Evolutionary conservation across 2,329 filamentous ascomycete species (phyloP), one percentile per base, ranked within the genome.

Genomic region (Aspergillus novofumigatus): DNA sequence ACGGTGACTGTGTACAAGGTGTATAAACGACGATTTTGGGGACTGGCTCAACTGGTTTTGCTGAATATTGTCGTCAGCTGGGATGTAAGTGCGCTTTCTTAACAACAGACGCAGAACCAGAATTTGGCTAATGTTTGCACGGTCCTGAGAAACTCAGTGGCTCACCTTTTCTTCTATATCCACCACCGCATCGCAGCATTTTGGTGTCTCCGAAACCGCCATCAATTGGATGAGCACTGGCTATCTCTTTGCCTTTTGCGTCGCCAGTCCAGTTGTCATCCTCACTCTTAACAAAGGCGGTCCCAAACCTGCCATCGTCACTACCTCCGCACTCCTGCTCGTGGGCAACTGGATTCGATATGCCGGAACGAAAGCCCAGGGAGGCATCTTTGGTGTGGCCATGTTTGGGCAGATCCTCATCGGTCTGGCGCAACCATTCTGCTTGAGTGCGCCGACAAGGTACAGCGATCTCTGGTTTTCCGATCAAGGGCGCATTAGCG

Each of bases 381-480:
- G 84, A 25, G 89, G 89, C 51, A 81, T 80, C 63, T 95, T 90
- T 68, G 86, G 86, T 45, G 81, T 89, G 48, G 87, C 91, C 60
- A 91, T 97, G 88, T 87, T 95, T 65, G 93, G 93, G 4, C 93
- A 97, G 77, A 88, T 97, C 70, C 73, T 99, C 59, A 91, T 90
- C 53, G 94, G 93, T 0, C 81, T 97, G 42, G 87, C 91, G 0
- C 94, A 99, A 71, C 92, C 94, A 0, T 97, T 97, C 72, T 91
- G 96, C 11, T 84, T 97, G 9, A 86, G 89, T 6, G 91, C 93
- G 0, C 93, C 94, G 0, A 93, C 94, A 0, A 82, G 91, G 60
- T 99, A 96, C 75, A 94, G 90, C 54, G 92, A 97, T 71, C 79
- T 96, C 58, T 97, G 94, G 94, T 97, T 97, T 76, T 92, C 91